These are phyloP conservation scores for Podospora pseudopauciseta DNA, from an alignment of 495 filamentous ascomycete genomes.

Conservation along the genomic window DNA sequence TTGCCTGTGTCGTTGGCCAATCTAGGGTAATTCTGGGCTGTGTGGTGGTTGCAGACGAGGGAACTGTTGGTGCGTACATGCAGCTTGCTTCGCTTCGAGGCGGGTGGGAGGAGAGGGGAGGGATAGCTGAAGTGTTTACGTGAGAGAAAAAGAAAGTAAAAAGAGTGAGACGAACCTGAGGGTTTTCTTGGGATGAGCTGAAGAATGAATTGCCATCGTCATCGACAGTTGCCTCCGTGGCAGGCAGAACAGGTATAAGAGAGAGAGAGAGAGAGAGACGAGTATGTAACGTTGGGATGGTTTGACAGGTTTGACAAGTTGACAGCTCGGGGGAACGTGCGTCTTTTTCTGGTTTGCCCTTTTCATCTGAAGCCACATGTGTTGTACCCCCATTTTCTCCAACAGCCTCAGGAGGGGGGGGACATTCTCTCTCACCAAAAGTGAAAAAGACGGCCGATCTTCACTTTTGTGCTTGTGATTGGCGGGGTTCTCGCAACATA, in stretches of 20 bases:
- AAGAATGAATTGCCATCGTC: background rate
- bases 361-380: background rate
- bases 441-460: background rate
- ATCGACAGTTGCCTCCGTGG: background rate
- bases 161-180: background rate
- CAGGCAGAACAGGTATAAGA: background rate
- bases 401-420: background rate
- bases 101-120: background rate
- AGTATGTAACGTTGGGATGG: slow-evolving; percentile 7
- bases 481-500: slow-evolving; percentile 1
- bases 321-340: background rate
- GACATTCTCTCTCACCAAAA: background rate
- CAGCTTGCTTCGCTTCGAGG: slow-evolving; percentile 2
- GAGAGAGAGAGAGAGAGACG: slow-evolving; percentile 1
- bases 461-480: slow-evolving; percentile 16
- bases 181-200: background rate
- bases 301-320: slow-evolving; percentile 6
- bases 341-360: background rate
- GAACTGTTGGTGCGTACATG: background rate
- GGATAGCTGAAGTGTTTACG: background rate
- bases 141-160: background rate
- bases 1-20: background rate
- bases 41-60: background rate
- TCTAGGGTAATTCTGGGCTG: slow-evolving; percentile 2
- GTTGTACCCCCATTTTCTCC: background rate